phyloP scores from a whole-genome alignment of 164 flowering plant genomes.

The Piper betle region DNA sequence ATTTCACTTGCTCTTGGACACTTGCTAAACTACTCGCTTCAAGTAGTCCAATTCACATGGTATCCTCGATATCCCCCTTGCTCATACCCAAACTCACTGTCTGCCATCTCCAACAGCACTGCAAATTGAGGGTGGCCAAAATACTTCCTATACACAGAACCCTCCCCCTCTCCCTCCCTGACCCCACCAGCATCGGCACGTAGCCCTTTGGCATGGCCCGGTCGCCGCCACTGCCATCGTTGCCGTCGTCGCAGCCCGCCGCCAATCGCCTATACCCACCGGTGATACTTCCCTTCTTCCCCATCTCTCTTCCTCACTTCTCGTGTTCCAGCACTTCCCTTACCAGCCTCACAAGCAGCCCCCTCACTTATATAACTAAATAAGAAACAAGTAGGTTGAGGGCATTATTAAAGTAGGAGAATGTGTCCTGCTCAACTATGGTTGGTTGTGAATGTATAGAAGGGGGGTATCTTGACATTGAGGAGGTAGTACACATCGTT shows the following conservation, averaged over 20 bases:
- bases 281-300: neutral
- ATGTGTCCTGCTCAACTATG: neutral
- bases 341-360: neutral
- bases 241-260: neutral
- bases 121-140: conserved; percentile 10
- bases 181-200: conserved; percentile 18
- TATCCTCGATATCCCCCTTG: conserved; percentile 12
- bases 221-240: neutral
- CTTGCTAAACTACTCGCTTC: neutral
- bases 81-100: conserved; percentile 13
- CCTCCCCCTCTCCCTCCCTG: conserved; percentile 12
- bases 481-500: neutral
- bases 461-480: conserved; percentile 1
- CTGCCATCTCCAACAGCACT: conserved; percentile 13
- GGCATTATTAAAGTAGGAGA: neutral
- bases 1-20: conserved; percentile 4
- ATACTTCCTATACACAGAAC: conserved; percentile 13
- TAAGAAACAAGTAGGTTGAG: neutral
- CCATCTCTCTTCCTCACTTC: conserved; percentile 1
- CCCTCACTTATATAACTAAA: neutral
- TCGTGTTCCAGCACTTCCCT: neutral
- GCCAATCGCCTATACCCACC: neutral
- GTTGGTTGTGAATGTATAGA: neutral
- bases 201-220: conserved; percentile 9
- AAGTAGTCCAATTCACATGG: conserved; percentile 9